A percentile compares a stretch with the other conserved stretches of the same genome.
These are phyloP conservation scores for Epichloe bromicola DNA, from an alignment of 2,329 filamentous ascomycete genomes.

Conservation along the genomic window DNA sequence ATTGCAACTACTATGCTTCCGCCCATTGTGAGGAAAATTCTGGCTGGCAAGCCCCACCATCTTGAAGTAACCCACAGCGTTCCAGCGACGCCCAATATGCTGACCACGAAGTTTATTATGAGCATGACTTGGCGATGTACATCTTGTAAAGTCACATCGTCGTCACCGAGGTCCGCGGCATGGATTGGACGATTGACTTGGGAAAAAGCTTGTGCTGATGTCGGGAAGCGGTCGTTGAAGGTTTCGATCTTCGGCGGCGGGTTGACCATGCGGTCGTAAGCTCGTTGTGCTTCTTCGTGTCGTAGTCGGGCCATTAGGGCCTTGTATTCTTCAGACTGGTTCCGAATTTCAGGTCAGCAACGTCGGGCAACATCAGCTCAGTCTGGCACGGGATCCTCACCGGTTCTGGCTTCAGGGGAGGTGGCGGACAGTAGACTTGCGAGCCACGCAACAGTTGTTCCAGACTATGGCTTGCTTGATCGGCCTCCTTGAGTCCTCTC, in stretches of 20 bases:
- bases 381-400: slow-evolving; percentile 32
- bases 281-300: slow-evolving; percentile 65
- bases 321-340: slow-evolving; percentile 67
- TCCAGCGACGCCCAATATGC: slow-evolving; percentile 64
- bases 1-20: slow-evolving; percentile 58
- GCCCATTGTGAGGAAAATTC: slow-evolving; percentile 58
- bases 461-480: slow-evolving; percentile 34
- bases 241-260: slow-evolving; percentile 41
- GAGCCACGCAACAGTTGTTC: slow-evolving; percentile 61
- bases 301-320: slow-evolving; percentile 78
- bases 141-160: slow-evolving; percentile 57
- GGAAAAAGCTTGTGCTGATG: slow-evolving; percentile 41
- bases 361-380: background rate
- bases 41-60: slow-evolving; percentile 60
- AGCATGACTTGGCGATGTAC: slow-evolving; percentile 71
- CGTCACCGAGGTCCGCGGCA: slow-evolving; percentile 37
- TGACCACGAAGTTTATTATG: slow-evolving; percentile 82
- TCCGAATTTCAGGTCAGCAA: slow-evolving; percentile 6
- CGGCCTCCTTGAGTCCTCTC: slow-evolving; percentile 26
- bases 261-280: slow-evolving; percentile 71
- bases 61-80: slow-evolving; percentile 67
- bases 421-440: slow-evolving; percentile 64
- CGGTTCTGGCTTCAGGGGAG: slow-evolving; percentile 62
- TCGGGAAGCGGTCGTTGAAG: slow-evolving; percentile 46
- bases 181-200: slow-evolving; percentile 36